phyloP scores from a whole-genome alignment of 192 early-diverging fungal genomes.

The Bifiguratus adelaidae region DNA sequence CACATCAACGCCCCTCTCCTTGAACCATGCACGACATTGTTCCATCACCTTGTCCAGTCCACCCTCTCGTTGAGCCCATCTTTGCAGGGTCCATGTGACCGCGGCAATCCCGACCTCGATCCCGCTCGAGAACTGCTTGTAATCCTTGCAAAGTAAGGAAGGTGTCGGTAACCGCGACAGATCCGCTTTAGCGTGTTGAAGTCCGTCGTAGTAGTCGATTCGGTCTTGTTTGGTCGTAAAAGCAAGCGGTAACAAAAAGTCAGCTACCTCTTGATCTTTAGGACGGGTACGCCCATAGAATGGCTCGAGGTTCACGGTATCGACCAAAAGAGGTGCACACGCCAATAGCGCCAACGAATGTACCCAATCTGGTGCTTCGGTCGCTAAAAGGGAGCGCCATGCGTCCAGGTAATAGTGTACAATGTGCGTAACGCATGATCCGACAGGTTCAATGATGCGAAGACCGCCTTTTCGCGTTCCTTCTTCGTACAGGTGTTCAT shows the following conservation, averaged over 20 bases:
- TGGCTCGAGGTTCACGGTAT: slow-evolving; percentile 46
- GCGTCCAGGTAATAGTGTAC: slow-evolving; percentile 19
- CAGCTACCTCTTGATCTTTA: slow-evolving; percentile 24
- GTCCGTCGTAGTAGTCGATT: slow-evolving; percentile 30
- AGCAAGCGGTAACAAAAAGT: slow-evolving; percentile 19
- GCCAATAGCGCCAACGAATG: slow-evolving; percentile 25
- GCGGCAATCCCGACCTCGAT: slow-evolving; percentile 49
- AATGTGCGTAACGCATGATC: slow-evolving; percentile 46
- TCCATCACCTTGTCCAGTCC: slow-evolving; percentile 12
- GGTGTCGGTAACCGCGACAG: slow-evolving; percentile 26
- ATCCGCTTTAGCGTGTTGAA: slow-evolving; percentile 44
- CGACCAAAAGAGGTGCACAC: slow-evolving; percentile 55
- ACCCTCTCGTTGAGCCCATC: slow-evolving; percentile 36
- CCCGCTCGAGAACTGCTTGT: slow-evolving; percentile 51
- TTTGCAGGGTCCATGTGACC: slow-evolving; percentile 35
- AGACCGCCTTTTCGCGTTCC: slow-evolving; percentile 15
- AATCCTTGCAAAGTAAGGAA: slow-evolving; percentile 61
- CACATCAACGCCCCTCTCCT: slow-evolving; percentile 34
- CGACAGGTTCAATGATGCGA: slow-evolving; percentile 44
- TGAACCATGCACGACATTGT: slow-evolving; percentile 17
- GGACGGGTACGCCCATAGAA: slow-evolving; percentile 35
- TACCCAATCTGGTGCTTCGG: neutral
- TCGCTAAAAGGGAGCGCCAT: neutral
- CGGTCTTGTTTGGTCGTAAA: slow-evolving; percentile 1
- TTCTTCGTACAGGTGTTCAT: slow-evolving; percentile 35